A percentile compares a stretch with the other conserved stretches of the same genome.
Conservation (phyloP, 257 asterid genomes). For the Apocynum venetum region DNA sequence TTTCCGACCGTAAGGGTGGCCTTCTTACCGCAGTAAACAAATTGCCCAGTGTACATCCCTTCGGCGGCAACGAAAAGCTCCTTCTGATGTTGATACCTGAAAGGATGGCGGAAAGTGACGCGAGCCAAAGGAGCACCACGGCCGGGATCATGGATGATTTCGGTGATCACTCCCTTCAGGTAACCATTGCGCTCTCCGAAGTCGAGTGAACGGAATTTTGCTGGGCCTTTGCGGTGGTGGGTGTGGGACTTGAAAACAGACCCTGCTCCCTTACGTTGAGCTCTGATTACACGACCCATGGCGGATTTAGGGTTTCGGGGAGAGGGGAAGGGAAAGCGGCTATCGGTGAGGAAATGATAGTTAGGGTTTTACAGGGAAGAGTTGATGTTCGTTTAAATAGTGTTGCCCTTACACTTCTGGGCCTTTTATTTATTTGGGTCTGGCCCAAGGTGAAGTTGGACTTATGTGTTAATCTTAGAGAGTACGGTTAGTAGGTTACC, state of each 20-base stretch:
- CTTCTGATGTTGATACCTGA: conserved; percentile 76
- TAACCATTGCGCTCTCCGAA: conserved; percentile 86
- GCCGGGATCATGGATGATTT: conserved; percentile 74
- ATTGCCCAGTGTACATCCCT: conserved; percentile 70
- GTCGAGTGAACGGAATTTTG: conserved; percentile 65
- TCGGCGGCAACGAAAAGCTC: conserved; percentile 74
- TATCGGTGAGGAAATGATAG: no score
- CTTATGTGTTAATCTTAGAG: neutral
- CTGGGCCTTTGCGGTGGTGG: conserved; percentile 78
- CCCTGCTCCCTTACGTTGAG: conserved; percentile 82
- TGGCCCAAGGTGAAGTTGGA: neutral
- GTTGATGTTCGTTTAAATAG: neutral
- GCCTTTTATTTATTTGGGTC: neutral
- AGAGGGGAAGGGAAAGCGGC: neutral
- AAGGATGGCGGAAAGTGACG: conserved; percentile 70
- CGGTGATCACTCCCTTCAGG: conserved; percentile 65
- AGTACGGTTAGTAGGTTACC: no score
- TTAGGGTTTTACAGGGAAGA: conserved; percentile 12
- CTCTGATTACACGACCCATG: conserved; percentile 75
- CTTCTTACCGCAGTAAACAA: conserved; percentile 68
- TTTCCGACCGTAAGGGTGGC: conserved; percentile 65
- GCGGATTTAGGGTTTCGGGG: conserved; percentile 9
- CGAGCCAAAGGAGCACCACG: conserved; percentile 78
- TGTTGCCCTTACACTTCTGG: neutral
- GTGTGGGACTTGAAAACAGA: conserved; percentile 75